Evolutionary conservation across 208 protist genomes (phyloP).

Genomic region (Trichomonas gallinae): DNA sequence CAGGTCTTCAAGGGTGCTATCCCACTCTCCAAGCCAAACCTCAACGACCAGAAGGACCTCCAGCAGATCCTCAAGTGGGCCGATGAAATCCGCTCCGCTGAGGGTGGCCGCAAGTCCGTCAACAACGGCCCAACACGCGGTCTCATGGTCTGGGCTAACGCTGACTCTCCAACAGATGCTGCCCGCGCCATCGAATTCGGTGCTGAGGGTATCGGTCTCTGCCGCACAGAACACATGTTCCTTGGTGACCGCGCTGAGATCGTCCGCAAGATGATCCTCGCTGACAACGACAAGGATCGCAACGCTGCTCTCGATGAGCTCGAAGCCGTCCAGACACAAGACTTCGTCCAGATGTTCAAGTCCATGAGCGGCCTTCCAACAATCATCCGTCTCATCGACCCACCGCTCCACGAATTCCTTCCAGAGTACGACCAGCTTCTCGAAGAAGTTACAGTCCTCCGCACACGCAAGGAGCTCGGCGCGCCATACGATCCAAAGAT

Average conservation of each 20-base stretch:
- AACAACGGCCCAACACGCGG: background rate
- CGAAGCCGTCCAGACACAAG: background rate
- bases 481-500: constrained; percentile 54
- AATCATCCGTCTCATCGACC: background rate
- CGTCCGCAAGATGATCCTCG: background rate
- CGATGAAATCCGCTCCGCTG: background rate
- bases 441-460: constrained; percentile 49
- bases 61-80: background rate
- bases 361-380: background rate
- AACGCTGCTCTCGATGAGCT: background rate
- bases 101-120: background rate
- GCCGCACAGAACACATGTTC: background rate
- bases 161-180: background rate
- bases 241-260: background rate
- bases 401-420: constrained; percentile 52
- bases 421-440: constrained; percentile 55
- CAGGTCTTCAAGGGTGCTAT: background rate
- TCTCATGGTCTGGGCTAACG: background rate
- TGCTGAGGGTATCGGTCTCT: background rate
- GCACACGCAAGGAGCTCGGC: constrained; percentile 46
- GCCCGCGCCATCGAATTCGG: background rate
- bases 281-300: background rate
- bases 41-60: background rate
- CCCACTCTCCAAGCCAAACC: background rate
- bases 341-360: background rate